A percentile compares a stretch with the other conserved stretches of the same genome.
phyloP scores from a whole-genome alignment of 179 eudicot species.

The Dionaea muscipula region DNA sequence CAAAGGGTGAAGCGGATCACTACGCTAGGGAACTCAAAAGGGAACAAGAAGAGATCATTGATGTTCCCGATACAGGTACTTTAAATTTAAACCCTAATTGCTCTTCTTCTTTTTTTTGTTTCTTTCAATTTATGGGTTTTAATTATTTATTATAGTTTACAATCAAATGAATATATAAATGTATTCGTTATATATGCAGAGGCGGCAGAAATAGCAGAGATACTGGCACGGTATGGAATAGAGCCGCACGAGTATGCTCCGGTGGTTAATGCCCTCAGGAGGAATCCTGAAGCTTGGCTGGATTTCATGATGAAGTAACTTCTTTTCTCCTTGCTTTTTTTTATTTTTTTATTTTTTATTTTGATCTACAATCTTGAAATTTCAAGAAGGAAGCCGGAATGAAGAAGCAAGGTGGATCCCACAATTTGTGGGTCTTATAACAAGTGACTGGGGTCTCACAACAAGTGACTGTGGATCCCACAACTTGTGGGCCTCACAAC shows the following conservation, averaged over 20 bases:
- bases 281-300: constrained; percentile 89
- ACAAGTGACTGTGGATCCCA: too few species aligned
- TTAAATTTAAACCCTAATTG: too few species aligned
- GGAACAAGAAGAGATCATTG: constrained; percentile 64
- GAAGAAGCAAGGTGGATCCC: too few species aligned
- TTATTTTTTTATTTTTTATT: background rate
- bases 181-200: constrained; percentile 29
- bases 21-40: constrained; percentile 58
- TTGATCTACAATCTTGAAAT: too few species aligned
- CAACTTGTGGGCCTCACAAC: too few species aligned
- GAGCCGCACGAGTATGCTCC: constrained; percentile 77
- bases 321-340: background rate
- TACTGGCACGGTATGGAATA: constrained; percentile 62
- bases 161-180: background rate
- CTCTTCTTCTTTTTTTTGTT: background rate
- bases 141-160: too few species aligned
- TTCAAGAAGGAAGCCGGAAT: too few species aligned
- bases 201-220: constrained; percentile 87
- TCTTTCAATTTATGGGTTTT: too few species aligned
- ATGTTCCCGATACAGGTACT: constrained; percentile 92
- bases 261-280: constrained; percentile 68
- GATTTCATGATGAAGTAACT: constrained; percentile 98
- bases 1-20: constrained; percentile 91
- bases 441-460: too few species aligned
- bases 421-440: too few species aligned